Percentiles rank a stretch among this genome's conserved stretches.
phyloP scores from a whole-genome alignment of 805 yeast genomes.

The Metschnikowia peoriensis region DNA sequence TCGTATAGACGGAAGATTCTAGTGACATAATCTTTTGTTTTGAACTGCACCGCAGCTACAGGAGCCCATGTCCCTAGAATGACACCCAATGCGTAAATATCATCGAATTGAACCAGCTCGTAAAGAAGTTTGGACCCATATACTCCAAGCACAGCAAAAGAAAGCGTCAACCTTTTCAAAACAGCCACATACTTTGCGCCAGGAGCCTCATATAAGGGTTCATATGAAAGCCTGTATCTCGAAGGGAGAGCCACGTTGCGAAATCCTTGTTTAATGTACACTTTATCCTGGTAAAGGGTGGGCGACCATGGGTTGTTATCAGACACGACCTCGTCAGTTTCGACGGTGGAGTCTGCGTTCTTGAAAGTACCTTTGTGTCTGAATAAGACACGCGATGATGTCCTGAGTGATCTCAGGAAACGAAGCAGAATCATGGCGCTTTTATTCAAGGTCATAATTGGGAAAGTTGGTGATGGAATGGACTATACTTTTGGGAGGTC shows the following conservation, averaged over 20 bases:
- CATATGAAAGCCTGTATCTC: constrained; percentile 53
- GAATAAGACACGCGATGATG: constrained; percentile 10
- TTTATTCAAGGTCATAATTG: background rate
- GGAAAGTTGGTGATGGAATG: background rate
- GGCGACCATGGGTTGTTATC: constrained; percentile 49
- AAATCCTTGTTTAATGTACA: constrained; percentile 35
- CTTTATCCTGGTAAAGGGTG: constrained; percentile 43
- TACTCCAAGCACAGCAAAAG: constrained; percentile 58
- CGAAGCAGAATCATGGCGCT: constrained; percentile 9
- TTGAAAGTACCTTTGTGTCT: constrained; percentile 20
- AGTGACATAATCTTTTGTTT: constrained; percentile 66
- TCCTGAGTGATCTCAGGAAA: constrained; percentile 7
- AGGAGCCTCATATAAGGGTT: constrained; percentile 65
- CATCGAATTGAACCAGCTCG: constrained; percentile 53
- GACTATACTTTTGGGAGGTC: background rate
- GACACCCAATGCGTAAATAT: constrained; percentile 44
- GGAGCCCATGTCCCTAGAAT: constrained; percentile 57
- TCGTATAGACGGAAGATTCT: constrained; percentile 70
- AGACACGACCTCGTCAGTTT: constrained; percentile 41
- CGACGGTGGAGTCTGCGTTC: constrained; percentile 33
- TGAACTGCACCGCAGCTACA: constrained; percentile 44
- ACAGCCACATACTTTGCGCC: constrained; percentile 59
- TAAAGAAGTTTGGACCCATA: constrained; percentile 60
- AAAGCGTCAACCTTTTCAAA: constrained; percentile 59
- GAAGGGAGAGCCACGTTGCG: constrained; percentile 48